These are phyloP conservation scores for Syzygium syzygioides DNA, from an alignment of 441 rosid genomes.

Conservation along the genomic window DNA sequence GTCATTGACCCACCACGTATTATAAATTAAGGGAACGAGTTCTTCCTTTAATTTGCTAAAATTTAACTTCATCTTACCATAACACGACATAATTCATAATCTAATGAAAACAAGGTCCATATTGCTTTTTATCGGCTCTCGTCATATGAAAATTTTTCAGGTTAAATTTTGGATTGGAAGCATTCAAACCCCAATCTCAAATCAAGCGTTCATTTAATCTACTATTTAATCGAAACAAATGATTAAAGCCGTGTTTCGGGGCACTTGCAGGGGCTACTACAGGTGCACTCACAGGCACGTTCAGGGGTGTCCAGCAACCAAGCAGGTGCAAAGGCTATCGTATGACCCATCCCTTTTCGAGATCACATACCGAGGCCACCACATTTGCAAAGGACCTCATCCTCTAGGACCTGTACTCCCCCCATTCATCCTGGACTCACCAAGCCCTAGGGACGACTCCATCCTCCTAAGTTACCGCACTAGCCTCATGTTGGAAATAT, in stretches of 20 bases:
- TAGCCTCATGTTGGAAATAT: not conserved
- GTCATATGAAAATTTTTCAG: not conserved
- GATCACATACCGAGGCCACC: constrained; percentile 45
- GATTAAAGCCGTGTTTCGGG: not conserved
- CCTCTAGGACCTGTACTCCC: not conserved
- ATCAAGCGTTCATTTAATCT: not conserved
- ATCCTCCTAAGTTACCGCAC: constrained; percentile 24
- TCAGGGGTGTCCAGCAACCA: constrained; percentile 57
- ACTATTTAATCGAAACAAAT: not conserved
- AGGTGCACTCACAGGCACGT: constrained; percentile 70
- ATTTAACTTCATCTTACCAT: not conserved
- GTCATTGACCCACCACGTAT: not conserved
- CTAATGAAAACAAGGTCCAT: not conserved
- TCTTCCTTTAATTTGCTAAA: not conserved
- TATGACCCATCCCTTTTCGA: constrained; percentile 28
- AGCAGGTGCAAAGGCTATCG: constrained; percentile 42
- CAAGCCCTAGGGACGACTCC: constrained; percentile 2
- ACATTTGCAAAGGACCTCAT: constrained; percentile 40
- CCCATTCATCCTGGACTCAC: constrained; percentile 14
- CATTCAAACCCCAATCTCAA: not conserved
- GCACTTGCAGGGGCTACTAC: constrained; percentile 45
- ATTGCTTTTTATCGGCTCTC: not conserved
- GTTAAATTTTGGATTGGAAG: not conserved
- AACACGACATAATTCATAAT: too few species aligned
- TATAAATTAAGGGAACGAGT: too few species aligned